Conservation (phyloP, 495 filamentous ascomycete species). For the Hyaloscypha variabilis region DNA sequence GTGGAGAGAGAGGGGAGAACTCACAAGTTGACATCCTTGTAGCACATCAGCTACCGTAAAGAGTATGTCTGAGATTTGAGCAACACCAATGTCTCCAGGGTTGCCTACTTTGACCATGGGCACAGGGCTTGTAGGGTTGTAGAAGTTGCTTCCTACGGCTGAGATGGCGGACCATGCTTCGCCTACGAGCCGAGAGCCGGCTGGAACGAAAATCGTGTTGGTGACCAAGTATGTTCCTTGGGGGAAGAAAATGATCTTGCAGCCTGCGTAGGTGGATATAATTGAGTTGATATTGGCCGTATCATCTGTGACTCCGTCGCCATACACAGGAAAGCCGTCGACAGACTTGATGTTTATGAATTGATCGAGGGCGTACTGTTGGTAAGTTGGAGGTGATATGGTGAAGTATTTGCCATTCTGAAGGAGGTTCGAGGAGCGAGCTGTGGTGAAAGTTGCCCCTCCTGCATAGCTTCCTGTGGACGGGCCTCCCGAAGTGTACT, state of each 20-base stretch:
- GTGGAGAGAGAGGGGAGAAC: not conserved
- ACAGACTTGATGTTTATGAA: slow-evolving; percentile 53
- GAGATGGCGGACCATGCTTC: slow-evolving; percentile 62
- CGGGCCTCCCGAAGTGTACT: slow-evolving; percentile 33
- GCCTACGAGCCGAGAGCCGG: slow-evolving; percentile 46
- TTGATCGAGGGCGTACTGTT: slow-evolving; percentile 39
- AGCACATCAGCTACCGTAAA: slow-evolving; percentile 39
- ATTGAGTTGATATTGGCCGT: slow-evolving; percentile 54
- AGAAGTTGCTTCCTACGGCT: slow-evolving; percentile 54
- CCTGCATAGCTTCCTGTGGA: not conserved
- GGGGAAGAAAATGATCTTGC: slow-evolving; percentile 63
- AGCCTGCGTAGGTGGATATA: slow-evolving; percentile 46
- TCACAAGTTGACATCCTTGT: slow-evolving; percentile 37
- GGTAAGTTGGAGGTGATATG: slow-evolving; percentile 44
- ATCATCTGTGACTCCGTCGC: slow-evolving; percentile 30
- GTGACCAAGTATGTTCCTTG: slow-evolving; percentile 62
- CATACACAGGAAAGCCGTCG: slow-evolving; percentile 18
- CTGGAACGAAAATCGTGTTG: slow-evolving; percentile 57
- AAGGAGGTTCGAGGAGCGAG: slow-evolving; percentile 29
- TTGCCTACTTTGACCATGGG: slow-evolving; percentile 59
- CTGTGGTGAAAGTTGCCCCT: slow-evolving; percentile 3
- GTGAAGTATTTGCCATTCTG: slow-evolving; percentile 42
- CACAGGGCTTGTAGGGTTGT: slow-evolving; percentile 47
- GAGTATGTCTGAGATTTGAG: slow-evolving; percentile 41
- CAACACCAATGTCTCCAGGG: slow-evolving; percentile 47